These are phyloP conservation scores for Picea mariana DNA, from an alignment of 83 land plant genomes.

Conservation along the genomic window DNA sequence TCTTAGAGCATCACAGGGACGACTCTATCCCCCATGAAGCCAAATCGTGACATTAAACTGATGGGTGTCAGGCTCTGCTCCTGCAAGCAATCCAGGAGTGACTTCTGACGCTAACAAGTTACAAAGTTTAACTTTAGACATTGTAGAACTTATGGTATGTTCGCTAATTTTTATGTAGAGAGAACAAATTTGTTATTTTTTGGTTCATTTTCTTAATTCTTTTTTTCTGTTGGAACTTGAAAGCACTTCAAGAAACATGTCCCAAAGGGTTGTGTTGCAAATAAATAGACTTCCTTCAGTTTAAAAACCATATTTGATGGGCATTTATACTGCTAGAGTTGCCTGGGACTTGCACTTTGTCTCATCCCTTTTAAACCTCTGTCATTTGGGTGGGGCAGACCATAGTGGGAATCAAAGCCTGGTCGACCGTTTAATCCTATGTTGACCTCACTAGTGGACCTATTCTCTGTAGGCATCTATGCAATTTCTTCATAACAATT, in stretches of 20 bases:
- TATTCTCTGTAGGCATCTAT: neutral
- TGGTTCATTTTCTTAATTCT: too few relatives aligned
- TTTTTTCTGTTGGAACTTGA: neutral
- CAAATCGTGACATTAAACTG: too few relatives aligned
- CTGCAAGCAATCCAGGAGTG: too few relatives aligned
- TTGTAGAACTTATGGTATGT: too few relatives aligned
- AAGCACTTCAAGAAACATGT: neutral
- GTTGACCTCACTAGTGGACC: neutral
- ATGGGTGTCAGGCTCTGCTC: too few relatives aligned
- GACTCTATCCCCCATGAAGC: too few relatives aligned
- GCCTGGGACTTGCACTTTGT: neutral
- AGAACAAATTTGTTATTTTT: too few relatives aligned
- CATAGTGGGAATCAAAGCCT: neutral
- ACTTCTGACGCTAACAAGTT: too few relatives aligned
- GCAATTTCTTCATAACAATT: too few relatives aligned
- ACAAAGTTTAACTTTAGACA: too few relatives aligned
- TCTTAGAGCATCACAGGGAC: too few relatives aligned
- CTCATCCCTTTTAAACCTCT: neutral
- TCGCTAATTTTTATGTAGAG: too few relatives aligned
- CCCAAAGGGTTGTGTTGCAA: neutral
- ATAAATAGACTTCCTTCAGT: neutral
- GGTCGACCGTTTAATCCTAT: neutral
- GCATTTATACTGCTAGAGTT: neutral
- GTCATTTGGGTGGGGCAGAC: neutral
- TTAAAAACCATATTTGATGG: neutral